A percentile compares a stretch with the other conserved stretches of the same genome.
Conservation (phyloP, 768 basidiomycete species). For the Hortiboletus flavorubellus region DNA sequence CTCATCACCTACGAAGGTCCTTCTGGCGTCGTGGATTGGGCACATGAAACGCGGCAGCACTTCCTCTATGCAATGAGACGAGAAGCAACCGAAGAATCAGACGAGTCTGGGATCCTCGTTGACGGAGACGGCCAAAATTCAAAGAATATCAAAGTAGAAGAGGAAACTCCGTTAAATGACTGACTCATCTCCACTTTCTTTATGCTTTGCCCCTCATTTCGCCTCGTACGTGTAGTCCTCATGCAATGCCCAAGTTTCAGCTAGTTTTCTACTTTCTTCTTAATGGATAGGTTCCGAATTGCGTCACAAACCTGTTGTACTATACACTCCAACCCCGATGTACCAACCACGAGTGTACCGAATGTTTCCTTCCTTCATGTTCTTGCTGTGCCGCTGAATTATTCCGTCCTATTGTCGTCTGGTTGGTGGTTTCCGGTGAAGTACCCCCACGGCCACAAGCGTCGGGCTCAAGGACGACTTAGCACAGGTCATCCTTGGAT, state of each 20-base stretch:
- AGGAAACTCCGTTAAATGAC: background rate
- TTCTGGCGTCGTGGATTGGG: constrained; percentile 31
- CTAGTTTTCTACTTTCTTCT: background rate
- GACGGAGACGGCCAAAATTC: constrained; percentile 14
- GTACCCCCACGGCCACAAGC: background rate
- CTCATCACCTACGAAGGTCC: constrained; percentile 35
- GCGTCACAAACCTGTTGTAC: constrained; percentile 13
- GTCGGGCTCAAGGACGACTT: background rate
- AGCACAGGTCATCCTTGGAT: no score
- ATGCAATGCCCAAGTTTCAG: background rate
- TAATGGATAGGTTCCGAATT: background rate
- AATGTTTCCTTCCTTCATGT: background rate
- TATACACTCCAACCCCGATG: constrained; percentile 5
- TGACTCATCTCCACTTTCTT: background rate
- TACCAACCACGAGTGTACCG: constrained; percentile 6
- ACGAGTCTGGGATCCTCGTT: constrained; percentile 24
- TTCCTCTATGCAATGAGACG: constrained; percentile 14
- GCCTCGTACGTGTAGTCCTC: background rate
- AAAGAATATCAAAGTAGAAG: constrained; percentile 24
- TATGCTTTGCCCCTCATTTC: background rate
- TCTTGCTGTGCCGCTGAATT: background rate
- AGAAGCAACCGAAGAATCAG: constrained; percentile 25
- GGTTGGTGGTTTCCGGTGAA: background rate
- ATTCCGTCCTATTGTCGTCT: no score
- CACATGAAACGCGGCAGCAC: constrained; percentile 24